Conservation (phyloP, 2,329 filamentous ascomycete species). For the Cladosporium sp. region DNA sequence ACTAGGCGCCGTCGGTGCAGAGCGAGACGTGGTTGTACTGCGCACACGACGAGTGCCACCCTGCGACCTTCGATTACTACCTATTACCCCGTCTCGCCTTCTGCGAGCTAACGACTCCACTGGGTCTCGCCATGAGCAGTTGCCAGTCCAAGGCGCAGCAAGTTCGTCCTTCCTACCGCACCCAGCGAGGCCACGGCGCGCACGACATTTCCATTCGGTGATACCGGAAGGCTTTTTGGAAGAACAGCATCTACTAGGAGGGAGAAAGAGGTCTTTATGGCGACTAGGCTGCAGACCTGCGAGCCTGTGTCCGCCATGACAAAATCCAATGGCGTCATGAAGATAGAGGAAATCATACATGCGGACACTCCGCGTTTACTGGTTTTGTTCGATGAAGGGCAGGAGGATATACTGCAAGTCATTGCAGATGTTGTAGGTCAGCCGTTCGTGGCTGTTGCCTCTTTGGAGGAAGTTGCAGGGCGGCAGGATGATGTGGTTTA, state of each 20-base stretch:
- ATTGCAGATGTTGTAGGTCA: constrained; percentile 78
- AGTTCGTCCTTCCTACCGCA: constrained; percentile 24
- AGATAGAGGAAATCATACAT: constrained; percentile 30
- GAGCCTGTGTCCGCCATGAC: constrained; percentile 12
- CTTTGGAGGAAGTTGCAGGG: constrained; percentile 50
- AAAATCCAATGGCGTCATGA: constrained; percentile 19
- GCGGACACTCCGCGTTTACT: constrained; percentile 37
- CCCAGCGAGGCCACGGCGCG: constrained; percentile 28
- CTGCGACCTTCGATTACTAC: constrained; percentile 1
- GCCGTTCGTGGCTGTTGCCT: constrained; percentile 56
- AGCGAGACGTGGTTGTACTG: not conserved
- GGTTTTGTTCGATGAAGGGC: constrained; percentile 63
- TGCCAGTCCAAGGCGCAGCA: constrained; percentile 25
- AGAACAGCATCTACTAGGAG: not conserved
- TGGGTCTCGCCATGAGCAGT: constrained; percentile 25
- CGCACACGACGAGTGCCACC: constrained; percentile 12
- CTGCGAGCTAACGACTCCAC: constrained; percentile 16
- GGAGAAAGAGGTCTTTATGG: constrained; percentile 1
- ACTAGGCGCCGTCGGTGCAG: constrained; percentile 6
- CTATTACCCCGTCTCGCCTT: constrained; percentile 17
- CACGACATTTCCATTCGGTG: constrained; percentile 31
- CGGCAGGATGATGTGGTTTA: constrained; percentile 62
- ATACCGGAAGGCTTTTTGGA: constrained; percentile 11
- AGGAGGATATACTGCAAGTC: constrained; percentile 68
- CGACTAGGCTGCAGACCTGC: constrained; percentile 11